A percentile compares a stretch with the other conserved stretches of the same genome.
Conservation (phyloP, 2,329 filamentous ascomycete species). For the Colletotrichum liaoningense region DNA sequence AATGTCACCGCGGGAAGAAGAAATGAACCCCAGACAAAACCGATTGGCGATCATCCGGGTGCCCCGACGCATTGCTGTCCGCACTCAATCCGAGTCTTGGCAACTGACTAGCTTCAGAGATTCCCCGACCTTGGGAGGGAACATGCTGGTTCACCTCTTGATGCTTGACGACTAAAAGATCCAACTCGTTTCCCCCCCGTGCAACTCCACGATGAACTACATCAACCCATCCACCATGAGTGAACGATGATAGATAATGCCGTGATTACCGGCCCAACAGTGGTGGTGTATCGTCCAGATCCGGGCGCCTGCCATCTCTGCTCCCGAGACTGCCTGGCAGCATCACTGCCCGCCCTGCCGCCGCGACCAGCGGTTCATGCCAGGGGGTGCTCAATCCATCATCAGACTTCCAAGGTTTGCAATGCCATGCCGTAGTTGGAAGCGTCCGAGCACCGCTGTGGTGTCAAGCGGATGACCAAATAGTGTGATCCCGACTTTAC, state of each 20-base stretch:
- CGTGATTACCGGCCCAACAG: not conserved
- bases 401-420: not conserved
- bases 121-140: not conserved
- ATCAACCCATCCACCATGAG: not conserved
- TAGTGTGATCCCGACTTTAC: too few species aligned
- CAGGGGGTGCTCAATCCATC: not conserved
- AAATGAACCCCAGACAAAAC: not conserved
- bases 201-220: not conserved
- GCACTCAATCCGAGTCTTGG: conserved; percentile 1
- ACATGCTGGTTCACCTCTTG: conserved; percentile 13
- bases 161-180: not conserved
- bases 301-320: not conserved
- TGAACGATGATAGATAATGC: not conserved
- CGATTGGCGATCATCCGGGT: not conserved
- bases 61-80: conserved; percentile 7
- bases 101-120: conserved; percentile 8
- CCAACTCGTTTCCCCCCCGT: not conserved
- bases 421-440: not conserved
- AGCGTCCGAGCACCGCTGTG: not conserved
- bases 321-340: not conserved
- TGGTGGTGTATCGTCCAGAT: not conserved
- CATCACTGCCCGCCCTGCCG: not conserved
- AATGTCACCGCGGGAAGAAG: not conserved
- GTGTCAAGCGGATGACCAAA: too few species aligned
- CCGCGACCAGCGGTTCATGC: conserved; percentile 26